Conservation (phyloP, 441 rosid species). For the Croton setiger region DNA sequence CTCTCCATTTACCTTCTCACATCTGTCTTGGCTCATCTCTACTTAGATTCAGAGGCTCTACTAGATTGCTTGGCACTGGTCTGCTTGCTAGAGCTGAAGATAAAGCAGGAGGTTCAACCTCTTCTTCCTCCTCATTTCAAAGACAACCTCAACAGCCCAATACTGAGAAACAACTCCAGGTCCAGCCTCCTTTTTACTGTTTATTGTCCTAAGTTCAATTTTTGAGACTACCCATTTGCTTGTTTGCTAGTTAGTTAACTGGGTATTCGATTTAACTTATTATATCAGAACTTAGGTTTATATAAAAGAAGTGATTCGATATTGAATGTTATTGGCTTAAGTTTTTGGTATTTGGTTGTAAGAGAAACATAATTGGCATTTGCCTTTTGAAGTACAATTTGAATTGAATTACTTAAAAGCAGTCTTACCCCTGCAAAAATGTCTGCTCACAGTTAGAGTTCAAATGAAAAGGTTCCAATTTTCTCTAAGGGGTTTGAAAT, state of each 20-base stretch:
- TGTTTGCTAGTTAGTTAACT: conserved; percentile 1
- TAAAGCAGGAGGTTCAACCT: conserved; percentile 41
- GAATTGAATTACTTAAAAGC: not conserved
- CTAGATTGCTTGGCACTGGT: conserved; percentile 38
- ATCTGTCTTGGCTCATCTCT: conserved; percentile 29
- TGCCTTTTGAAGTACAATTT: not conserved
- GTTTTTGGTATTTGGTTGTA: not conserved
- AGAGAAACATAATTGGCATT: not conserved
- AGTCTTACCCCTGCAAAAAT: not conserved
- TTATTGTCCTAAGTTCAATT: conserved; percentile 10
- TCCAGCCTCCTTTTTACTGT: conserved; percentile 41
- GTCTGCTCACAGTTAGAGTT: not conserved
- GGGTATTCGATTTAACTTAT: conserved; percentile 3
- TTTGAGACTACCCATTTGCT: conserved; percentile 14
- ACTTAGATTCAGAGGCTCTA: conserved; percentile 36
- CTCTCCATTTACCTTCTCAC: conserved; percentile 29
- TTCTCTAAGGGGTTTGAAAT: not conserved
- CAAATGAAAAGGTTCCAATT: not conserved
- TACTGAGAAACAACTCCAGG: conserved; percentile 46
- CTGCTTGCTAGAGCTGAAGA: conserved; percentile 74
- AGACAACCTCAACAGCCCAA: conserved; percentile 32
- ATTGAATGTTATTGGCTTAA: not conserved
- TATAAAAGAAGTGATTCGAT: not conserved
- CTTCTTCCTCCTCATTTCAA: conserved; percentile 39
- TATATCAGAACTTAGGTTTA: conserved; percentile 6